Evolutionary conservation across 768 basidiomycete species (phyloP).

Genomic region (Trametes punicea): DNA sequence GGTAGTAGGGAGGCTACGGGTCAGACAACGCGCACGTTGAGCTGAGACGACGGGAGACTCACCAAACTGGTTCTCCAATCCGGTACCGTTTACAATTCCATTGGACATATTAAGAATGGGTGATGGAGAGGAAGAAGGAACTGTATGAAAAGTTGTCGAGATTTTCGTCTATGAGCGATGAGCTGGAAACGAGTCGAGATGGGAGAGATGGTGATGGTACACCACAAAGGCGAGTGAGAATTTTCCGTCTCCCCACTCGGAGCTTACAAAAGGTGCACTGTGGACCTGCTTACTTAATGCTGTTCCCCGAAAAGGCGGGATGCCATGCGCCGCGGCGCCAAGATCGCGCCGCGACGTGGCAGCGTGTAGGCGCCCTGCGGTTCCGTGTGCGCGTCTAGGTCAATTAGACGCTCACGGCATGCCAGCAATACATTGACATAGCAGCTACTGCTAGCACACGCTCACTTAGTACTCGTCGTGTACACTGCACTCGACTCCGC

Average conservation of each 20-base stretch:
- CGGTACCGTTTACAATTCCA: conserved; percentile 82
- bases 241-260: conserved; percentile 14
- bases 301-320: neutral
- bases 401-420: neutral
- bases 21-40: neutral
- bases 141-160: conserved; percentile 23
- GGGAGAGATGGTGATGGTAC: conserved; percentile 33
- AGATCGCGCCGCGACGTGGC: conserved; percentile 19
- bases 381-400: neutral
- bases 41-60: conserved; percentile 27
- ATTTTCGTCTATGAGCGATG: conserved; percentile 34
- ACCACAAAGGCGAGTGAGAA: conserved; percentile 33
- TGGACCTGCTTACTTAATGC: conserved; percentile 18
- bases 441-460: neutral
- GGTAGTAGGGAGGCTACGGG: conserved; percentile 4
- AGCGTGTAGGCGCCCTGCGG: conserved; percentile 1
- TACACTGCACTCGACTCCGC: neutral
- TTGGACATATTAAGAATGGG: conserved; percentile 72
- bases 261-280: conserved; percentile 24
- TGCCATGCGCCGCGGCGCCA: too few relatives aligned
- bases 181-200: conserved; percentile 21
- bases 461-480: neutral
- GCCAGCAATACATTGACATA: too few relatives aligned
- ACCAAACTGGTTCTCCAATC: conserved; percentile 77
- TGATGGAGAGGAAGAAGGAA: conserved; percentile 31